Evolutionary conservation across 2,329 filamentous ascomycete genomes (phyloP).

Genomic region (Hypoxylon sp.): DNA sequence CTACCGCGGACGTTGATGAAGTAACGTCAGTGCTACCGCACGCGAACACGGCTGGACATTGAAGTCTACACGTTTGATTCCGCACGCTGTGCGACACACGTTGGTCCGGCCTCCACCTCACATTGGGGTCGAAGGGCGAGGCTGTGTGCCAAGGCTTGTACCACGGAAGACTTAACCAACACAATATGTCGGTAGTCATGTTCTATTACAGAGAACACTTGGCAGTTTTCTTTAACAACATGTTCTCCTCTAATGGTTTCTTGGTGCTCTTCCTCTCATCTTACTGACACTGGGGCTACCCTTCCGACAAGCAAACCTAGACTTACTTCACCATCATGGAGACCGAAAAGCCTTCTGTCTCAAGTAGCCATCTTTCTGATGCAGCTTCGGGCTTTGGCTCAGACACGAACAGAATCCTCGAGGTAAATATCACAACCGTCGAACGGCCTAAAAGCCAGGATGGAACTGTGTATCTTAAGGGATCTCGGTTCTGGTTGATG

Average conservation of each 20-base stretch:
- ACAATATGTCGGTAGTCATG: neutral
- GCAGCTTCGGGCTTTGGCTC: neutral
- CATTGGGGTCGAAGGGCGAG: neutral
- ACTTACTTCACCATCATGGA: neutral
- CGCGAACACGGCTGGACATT: neutral
- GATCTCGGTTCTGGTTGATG: slow-evolving; percentile 7
- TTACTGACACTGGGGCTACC: neutral
- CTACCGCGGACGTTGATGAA: neutral
- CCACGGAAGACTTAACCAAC: neutral
- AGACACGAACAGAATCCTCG: neutral
- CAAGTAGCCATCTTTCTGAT: neutral
- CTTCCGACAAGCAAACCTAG: neutral
- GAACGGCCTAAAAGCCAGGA: neutral
- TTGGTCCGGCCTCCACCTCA: neutral
- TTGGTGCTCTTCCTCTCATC: neutral
- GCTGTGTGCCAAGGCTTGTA: neutral
- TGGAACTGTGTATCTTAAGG: slow-evolving; percentile 9
- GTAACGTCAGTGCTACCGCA: neutral
- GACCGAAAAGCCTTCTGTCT: neutral
- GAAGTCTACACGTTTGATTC: neutral
- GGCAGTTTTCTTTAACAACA: neutral
- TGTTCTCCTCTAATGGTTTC: neutral
- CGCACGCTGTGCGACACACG: neutral
- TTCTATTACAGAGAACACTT: neutral
- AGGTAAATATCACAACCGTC: neutral